Evolutionary conservation across 768 basidiomycete genomes (phyloP), one percentile per base, ranked within the genome.

Genomic region (Mycena indigotica): DNA sequence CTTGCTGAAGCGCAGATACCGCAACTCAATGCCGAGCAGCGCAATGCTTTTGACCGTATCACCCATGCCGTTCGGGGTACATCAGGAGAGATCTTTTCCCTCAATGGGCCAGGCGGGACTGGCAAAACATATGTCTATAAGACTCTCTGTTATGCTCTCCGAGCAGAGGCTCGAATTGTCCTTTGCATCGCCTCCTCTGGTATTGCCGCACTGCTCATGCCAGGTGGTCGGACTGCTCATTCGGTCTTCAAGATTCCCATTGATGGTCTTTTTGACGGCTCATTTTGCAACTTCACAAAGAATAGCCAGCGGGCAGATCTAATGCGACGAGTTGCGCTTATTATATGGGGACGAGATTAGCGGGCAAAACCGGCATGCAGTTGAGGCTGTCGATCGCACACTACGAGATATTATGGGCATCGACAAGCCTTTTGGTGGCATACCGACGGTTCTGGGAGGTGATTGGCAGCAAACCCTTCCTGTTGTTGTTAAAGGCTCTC

Each of bases 61-160:
- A 50, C 67, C 1, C 19, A 62, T 1, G 61, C 74, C 28, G 71
- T 72, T 13, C 41, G 58, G 3, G 23, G 57, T 29, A 25, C 63
- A 3, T 3, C n/a, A 12, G 67, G 67, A 15, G 17, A 58, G 28
- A 45, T 26, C 4, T 79, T 80, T 65, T 81, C 79, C 57, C 58
- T 81, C 16, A 61, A 79, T 70, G 74, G 80, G 8, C 66, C 75
- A 39, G 80, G 75, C 19, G 80, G 80, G 0, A 70, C 70, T 26
- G 80, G 80, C 8, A 81, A 81, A 56, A 81, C 80, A 0, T 81
- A 66, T 67, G 61, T 79, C 0, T 80, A 75, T 55, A 75, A 75
- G 28, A 72, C 75, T 2, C 38, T 76, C 25, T 69, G 62, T 46
- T 23, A 64, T 52, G 21, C 45, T 3, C 44, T 79, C 2, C 61